Percentiles rank a stretch among this genome's conserved stretches.
These are phyloP conservation scores for Syzygium syzygioides DNA, from an alignment of 441 rosid genomes.

Conservation along the genomic window DNA sequence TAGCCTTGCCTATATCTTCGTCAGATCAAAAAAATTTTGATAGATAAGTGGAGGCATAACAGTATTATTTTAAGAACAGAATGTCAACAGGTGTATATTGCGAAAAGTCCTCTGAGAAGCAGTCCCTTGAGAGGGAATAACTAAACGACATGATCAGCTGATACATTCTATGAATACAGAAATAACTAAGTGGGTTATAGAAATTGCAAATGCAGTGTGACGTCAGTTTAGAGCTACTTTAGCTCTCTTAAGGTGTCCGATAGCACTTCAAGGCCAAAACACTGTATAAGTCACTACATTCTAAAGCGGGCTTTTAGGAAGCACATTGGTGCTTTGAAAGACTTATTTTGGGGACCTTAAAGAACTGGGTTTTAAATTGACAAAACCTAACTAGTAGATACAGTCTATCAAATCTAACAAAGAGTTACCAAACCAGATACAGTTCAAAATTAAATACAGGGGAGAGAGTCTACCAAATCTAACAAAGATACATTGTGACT, in stretches of 20 bases:
- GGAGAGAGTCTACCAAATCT: neutral
- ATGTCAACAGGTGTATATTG: neutral
- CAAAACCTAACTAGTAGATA: neutral
- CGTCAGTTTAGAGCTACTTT: neutral
- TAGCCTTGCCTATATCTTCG: neutral
- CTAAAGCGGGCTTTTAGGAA: neutral
- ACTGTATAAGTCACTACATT: neutral
- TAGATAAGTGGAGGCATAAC: neutral
- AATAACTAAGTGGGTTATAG: neutral
- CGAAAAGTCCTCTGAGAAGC: neutral
- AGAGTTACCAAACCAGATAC: neutral
- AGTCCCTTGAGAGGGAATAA: neutral
- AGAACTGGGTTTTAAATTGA: neutral
- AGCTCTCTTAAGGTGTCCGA: neutral
- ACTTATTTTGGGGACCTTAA: neutral
- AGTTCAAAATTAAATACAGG: neutral
- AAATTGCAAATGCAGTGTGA: neutral
- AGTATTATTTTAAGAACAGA: neutral
- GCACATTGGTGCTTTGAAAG: neutral
- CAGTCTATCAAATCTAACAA: neutral
- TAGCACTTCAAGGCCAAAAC: neutral
- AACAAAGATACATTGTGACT: neutral
- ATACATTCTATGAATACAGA: neutral
- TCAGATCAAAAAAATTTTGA: neutral
- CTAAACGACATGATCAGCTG: neutral